Percentiles rank a stretch among this genome's conserved stretches.
Conservation (phyloP, 1,284 basidiomycete species). For the Cerioporus squamosus region DNA sequence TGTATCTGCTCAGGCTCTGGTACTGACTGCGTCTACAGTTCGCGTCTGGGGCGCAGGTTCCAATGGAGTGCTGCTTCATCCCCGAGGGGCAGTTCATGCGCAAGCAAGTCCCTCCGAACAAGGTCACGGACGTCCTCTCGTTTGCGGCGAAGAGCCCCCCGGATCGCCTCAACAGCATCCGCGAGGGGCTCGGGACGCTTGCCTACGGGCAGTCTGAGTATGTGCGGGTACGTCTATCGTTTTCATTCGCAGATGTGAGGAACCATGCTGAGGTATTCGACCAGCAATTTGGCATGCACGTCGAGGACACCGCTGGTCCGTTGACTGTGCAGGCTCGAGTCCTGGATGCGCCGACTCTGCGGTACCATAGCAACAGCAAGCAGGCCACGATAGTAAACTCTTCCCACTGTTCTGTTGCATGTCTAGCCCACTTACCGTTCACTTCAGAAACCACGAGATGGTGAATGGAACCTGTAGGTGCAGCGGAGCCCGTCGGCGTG, state of each 20-base stretch:
- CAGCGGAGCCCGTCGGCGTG: background rate
- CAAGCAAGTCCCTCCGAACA: slow-evolving; percentile 71
- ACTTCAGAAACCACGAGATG: slow-evolving; percentile 56
- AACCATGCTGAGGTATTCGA: background rate
- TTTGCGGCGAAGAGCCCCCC: slow-evolving; percentile 73
- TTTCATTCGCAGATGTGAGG: background rate
- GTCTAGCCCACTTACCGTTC: background rate
- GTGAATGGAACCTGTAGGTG: slow-evolving; percentile 71
- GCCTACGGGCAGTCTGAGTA: slow-evolving; percentile 76
- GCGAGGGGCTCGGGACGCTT: slow-evolving; percentile 59
- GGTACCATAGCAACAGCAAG: slow-evolving; percentile 57
- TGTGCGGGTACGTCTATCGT: slow-evolving; percentile 43
- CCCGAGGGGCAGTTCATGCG: slow-evolving; percentile 74
- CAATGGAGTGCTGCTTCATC: slow-evolving; percentile 69
- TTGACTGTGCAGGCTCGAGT: slow-evolving; percentile 63
- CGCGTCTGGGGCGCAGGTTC: slow-evolving; percentile 73
- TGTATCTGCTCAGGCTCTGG: background rate
- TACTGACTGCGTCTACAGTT: background rate
- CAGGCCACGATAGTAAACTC: slow-evolving; percentile 53
- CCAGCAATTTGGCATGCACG: slow-evolving; percentile 61
- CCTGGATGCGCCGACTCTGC: slow-evolving; percentile 60
- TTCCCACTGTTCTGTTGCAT: too few relatives aligned
- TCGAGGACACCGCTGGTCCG: slow-evolving; percentile 47
- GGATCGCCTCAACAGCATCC: slow-evolving; percentile 65
- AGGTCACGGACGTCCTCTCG: slow-evolving; percentile 64